A percentile compares a stretch with the other conserved stretches of the same genome.
Conservation (phyloP, 1,284 basidiomycete species). For the Papiliotrema nemorosa region DNA sequence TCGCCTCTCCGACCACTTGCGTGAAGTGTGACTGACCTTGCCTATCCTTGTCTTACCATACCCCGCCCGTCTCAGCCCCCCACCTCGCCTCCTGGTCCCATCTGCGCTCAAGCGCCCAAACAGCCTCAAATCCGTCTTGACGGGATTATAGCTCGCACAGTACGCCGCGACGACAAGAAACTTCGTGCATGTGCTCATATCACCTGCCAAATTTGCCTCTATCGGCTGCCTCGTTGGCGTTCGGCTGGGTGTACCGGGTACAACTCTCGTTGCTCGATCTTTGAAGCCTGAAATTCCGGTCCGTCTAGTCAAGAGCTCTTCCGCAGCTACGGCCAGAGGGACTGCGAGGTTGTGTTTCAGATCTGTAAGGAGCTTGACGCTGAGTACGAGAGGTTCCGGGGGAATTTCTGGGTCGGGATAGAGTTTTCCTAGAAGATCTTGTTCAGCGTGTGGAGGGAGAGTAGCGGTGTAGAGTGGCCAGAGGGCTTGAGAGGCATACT, state of each 20-base stretch:
- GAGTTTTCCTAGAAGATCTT: slow-evolving; percentile 18
- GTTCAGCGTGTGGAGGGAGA: slow-evolving; percentile 38
- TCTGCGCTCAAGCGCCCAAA: slow-evolving; percentile 67
- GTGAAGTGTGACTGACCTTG: slow-evolving; percentile 27
- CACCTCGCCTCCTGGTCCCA: slow-evolving; percentile 58
- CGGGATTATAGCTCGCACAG: slow-evolving; percentile 80
- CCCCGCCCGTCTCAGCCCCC: slow-evolving; percentile 48
- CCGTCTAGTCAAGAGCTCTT: slow-evolving; percentile 33
- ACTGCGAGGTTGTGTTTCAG: slow-evolving; percentile 40
- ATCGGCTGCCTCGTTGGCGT: neutral
- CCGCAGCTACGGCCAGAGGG: slow-evolving; percentile 37
- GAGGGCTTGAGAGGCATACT: slow-evolving; percentile 68
- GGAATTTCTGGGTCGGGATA: slow-evolving; percentile 18
- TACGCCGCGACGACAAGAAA: slow-evolving; percentile 78
- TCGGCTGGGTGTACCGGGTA: neutral
- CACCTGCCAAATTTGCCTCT: slow-evolving; percentile 2
- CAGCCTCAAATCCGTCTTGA: slow-evolving; percentile 73
- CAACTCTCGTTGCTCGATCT: slow-evolving; percentile 16
- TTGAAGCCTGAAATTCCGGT: slow-evolving; percentile 29
- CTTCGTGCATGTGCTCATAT: slow-evolving; percentile 62
- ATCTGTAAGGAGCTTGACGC: slow-evolving; percentile 42
- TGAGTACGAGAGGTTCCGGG: slow-evolving; percentile 29
- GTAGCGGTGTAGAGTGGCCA: slow-evolving; percentile 62
- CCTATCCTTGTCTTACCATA: slow-evolving; percentile 41
- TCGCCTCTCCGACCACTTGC: neutral